Evolutionary conservation across 169 alveolate genomes (phyloP), one percentile per base, ranked within the genome.

Genomic region (Perkinsus chesapeaki): DNA sequence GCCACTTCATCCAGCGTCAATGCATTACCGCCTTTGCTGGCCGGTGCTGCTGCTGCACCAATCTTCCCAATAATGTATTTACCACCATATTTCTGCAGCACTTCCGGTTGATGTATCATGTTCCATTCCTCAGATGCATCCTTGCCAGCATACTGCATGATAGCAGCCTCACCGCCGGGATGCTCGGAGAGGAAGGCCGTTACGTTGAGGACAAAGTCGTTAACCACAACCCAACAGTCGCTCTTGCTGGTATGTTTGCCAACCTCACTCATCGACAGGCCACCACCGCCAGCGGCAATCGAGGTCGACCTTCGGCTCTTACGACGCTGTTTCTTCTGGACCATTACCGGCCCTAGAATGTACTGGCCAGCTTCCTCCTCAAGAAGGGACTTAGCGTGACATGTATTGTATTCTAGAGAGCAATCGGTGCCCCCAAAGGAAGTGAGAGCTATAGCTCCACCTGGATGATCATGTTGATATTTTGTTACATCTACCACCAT

Each of bases 231-330:
- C 97, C 97, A 96, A 37, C 95, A 93, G 92, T 95, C 93, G 12
- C 48, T 34, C 60, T 94, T 94, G 3, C 91, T 73, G 82, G 94
- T 95, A 91, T 96, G 97, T 47, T 96, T 39, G 1, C 94, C 94
- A n/a, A 96, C 92, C 43, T 93, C 94, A 1, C 97, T 94, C 20
- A 96, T 94, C 93, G 96, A 97, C 39, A 95, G 96, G 12, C 96
- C 96, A 47, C 95, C 95, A 38, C 95, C 96, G 73, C 95, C 92
- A 39, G 96, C 93, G 34, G 91, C 96, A 20, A 96, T 93, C 98
- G 97, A 96, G 82, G 93, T 95, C 94, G 43, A 92, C 91, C 39
- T 93, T 95, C 7, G 93, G 92, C 60, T 93, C 31, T 34, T 20
- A 60, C 37, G 82, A 1, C 82, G 82, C 82, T 34, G 36, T 16